Conservation (phyloP, 495 filamentous ascomycete genomes). For the Elaphomyces granulatus region DNA sequence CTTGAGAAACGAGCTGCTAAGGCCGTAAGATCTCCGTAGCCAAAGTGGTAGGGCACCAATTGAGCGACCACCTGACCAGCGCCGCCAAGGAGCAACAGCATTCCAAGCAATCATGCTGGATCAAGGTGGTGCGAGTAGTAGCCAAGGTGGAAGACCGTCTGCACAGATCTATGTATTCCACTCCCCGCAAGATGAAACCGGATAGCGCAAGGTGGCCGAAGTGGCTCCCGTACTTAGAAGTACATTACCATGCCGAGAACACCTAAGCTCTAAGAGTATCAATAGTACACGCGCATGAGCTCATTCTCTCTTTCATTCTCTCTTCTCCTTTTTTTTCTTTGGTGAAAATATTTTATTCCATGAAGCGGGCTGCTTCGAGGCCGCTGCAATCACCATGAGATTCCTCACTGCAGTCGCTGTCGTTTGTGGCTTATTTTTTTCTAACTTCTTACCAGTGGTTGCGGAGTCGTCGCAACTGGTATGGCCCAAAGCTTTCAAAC, state of each 20-base stretch:
- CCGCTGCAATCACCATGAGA: constrained; percentile 25
- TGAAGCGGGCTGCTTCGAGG: constrained; percentile 14
- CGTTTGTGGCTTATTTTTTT: constrained; percentile 20
- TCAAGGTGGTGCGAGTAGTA: constrained; percentile 1
- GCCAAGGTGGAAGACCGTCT: constrained; percentile 5
- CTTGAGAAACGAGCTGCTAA: constrained; percentile 42
- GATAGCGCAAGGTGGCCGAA: constrained; percentile 24
- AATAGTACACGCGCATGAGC: constrained; percentile 3
- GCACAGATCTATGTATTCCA: neutral
- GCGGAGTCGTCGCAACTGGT: constrained; percentile 21
- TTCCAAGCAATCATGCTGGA: constrained; percentile 21
- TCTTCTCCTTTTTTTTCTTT: constrained; percentile 11
- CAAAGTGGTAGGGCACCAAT: no score
- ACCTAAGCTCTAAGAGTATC: constrained; percentile 36
- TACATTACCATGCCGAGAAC: constrained; percentile 13
- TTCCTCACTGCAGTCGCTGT: constrained; percentile 27
- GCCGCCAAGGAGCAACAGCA: constrained; percentile 16
- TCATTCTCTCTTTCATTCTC: constrained; percentile 7
- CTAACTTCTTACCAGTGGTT: constrained; percentile 2
- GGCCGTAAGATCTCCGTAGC: no score
- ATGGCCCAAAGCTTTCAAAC: constrained; percentile 62
- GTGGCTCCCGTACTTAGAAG: constrained; percentile 20
- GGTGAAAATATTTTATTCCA: constrained; percentile 8
- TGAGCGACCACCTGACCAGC: no score
- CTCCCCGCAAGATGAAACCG: constrained; percentile 18